Evolutionary conservation across 441 rosid species (phyloP).

Genomic region (Brassica balearica): DNA sequence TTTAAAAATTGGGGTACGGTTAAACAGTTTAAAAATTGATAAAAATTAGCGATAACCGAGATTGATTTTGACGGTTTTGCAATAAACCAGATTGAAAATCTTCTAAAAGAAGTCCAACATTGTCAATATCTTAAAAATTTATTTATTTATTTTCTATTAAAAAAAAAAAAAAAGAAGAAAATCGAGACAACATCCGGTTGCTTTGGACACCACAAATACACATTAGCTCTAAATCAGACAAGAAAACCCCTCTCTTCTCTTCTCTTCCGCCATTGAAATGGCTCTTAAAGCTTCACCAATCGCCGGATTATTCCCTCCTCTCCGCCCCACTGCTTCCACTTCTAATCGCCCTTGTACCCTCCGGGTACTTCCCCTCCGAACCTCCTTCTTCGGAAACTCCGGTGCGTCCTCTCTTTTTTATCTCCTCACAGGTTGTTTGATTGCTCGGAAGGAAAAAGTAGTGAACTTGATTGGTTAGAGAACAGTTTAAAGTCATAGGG

Average conservation of each 20-base stretch:
- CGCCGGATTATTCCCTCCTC: constrained; percentile 43
- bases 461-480: constrained; percentile 17
- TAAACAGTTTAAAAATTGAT: too few species aligned
- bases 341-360: constrained; percentile 32
- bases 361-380: constrained; percentile 35
- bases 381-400: constrained; percentile 45
- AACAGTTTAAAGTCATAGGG: background rate
- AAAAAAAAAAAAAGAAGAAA: background rate
- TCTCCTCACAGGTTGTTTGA: background rate
- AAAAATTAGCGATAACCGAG: too few species aligned
- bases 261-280: constrained; percentile 33
- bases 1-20: too few species aligned
- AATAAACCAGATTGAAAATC: too few species aligned
- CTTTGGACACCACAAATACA: constrained; percentile 28
- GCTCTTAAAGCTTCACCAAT: constrained; percentile 46
- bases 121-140: too few species aligned
- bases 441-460: background rate
- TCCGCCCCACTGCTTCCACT: constrained; percentile 37
- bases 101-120: too few species aligned
- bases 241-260: background rate
- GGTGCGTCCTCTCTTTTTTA: constrained; percentile 18
- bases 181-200: constrained; percentile 14
- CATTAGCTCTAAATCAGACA: background rate
- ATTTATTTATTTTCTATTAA: background rate
- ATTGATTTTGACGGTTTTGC: too few species aligned